Evolutionary conservation across 306 rosid species (phyloP), one percentile per base, ranked within the genome.

Genomic region (Vigna mungo): DNA sequence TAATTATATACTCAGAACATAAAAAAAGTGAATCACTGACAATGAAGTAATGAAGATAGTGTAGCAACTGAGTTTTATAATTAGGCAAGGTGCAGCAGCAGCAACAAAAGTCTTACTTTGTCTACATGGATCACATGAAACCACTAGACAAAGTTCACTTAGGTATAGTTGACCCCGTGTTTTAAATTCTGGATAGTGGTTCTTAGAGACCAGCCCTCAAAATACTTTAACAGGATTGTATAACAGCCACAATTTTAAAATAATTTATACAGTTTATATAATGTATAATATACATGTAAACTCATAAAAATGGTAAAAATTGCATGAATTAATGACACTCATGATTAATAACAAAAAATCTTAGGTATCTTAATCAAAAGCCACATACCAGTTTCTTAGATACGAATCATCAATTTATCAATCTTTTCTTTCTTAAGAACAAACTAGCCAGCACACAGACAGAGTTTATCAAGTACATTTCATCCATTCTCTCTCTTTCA

Each of bases 21-120:
- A 47, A 20, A 82, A 82, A 60, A 55, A 39, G 74, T 46, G 48
- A 44, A 34, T 41, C 49, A 43, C 34, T 15, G 43, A n/a, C 59
- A 81, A 32, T 69, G 3, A 76, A 61, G 43, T 32, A 59, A 60
- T 20, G 58, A 52, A 78, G 54, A 60, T 67, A 41, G 23, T 47
- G 68, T 52, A 20, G 34, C 13, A 44, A 43, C 37, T 11, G 23
- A 44, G 49, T 25, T 47, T 58, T 8, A 64, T 55, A 44, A 30
- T 72, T 9, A 52, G 4, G 20, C 41, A 59, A 59, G 6, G 36
- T 59, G 34, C n/a, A 41, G 46, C 46, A 20, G 7, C 37, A 59
- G 27, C 65, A 25, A 56, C 62, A 56, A 6, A 59, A 59, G 41
- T 14, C 39, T 13, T 59, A 13, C 27, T 17, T 55, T 15, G 2